Evolutionary conservation across 768 basidiomycete species (phyloP), one percentile per base, ranked within the genome.

Genomic region (Russula emetica): DNA sequence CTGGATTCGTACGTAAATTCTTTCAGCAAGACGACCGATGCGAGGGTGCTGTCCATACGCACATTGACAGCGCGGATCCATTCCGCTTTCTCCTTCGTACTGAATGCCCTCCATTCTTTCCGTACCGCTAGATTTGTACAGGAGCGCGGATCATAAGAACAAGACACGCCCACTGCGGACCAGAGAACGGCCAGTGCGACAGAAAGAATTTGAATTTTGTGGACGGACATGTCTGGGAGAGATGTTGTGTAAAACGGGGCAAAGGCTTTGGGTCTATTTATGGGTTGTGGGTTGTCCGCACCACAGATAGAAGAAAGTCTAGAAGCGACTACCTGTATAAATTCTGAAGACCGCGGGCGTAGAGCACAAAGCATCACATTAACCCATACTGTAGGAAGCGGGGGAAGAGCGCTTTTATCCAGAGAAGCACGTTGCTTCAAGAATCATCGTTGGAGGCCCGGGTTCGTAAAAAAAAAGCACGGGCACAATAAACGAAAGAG

Each of bases 51-150:
- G 50, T 30, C 24, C n/a, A 54, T 54, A 44, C 67, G 18, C 13
- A 71, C 70, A 36, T 72, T 71, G 38, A 70, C 63, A 26, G 71
- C 70, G 9, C 60, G 53, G 44, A 72, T 69, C 70, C 70, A 72
- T 9, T 68, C 71, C 10, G 55, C 64, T 50, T 64, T 65, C 49
- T 72, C 66, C 8, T 26, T 26, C 1, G 20, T 22, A 24, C 55
- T 61, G 13, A 72, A 53, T 53, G 54, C 61, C 34, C 70, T 63
- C 71, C 71, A 71, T 49, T 72, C 71, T 45, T 50, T 66, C 50
- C 71, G 69, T 30, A 71, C 55, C 6, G 63, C 55, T 1, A 69
- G 71, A 4, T 69, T 55, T 2, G 55, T 55, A 53, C 71, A 72
- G 5, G 32, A 0, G 5, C 10, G 3, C 9, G 30, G 24, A 2